Evolutionary conservation across 2,329 filamentous ascomycete species (phyloP).

Genomic region (Epichloe hybrida): DNA sequence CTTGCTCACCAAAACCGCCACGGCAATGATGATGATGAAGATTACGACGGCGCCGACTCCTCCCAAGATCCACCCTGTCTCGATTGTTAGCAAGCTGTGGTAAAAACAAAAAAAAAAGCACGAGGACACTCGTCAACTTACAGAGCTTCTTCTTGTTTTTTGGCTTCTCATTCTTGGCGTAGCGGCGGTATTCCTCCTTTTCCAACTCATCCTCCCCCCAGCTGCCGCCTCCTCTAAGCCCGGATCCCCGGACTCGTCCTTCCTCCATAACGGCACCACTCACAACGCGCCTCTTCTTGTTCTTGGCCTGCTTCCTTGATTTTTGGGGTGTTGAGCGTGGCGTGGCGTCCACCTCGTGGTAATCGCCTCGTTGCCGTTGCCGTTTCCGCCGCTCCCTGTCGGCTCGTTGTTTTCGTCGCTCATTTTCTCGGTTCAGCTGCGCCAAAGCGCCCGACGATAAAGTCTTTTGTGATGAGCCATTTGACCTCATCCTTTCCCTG

Average conservation of each 20-base stretch:
- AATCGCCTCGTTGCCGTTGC: conserved; percentile 5
- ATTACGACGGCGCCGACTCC: conserved; percentile 40
- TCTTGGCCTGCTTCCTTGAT: conserved; percentile 14
- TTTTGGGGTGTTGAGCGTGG: conserved; percentile 1
- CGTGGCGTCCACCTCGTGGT: not conserved
- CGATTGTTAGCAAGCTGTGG: conserved; percentile 9
- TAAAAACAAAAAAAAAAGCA: too few relatives aligned
- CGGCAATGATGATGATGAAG: conserved; percentile 53
- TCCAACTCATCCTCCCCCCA: conserved; percentile 29
- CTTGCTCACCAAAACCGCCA: conserved; percentile 52
- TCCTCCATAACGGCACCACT: conserved; percentile 62
- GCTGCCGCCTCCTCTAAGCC: conserved; percentile 30
- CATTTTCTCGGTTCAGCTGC: conserved; percentile 49
- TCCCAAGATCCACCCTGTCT: conserved; percentile 38
- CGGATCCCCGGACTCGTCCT: conserved; percentile 30
- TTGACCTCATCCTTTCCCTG: conserved; percentile 12
- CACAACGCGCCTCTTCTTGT: conserved; percentile 47
- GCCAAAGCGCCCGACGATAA: conserved; percentile 46
- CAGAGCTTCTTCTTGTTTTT: conserved; percentile 48
- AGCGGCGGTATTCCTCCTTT: conserved; percentile 34
- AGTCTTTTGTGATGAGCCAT: conserved; percentile 10
- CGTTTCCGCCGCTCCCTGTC: conserved; percentile 16
- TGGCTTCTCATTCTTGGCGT: conserved; percentile 29
- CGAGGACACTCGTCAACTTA: conserved; percentile 16
- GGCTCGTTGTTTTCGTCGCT: conserved; percentile 32